Base-by-base conservation (phyloP, 75 land plant species). In the Pinus taeda region DNA sequence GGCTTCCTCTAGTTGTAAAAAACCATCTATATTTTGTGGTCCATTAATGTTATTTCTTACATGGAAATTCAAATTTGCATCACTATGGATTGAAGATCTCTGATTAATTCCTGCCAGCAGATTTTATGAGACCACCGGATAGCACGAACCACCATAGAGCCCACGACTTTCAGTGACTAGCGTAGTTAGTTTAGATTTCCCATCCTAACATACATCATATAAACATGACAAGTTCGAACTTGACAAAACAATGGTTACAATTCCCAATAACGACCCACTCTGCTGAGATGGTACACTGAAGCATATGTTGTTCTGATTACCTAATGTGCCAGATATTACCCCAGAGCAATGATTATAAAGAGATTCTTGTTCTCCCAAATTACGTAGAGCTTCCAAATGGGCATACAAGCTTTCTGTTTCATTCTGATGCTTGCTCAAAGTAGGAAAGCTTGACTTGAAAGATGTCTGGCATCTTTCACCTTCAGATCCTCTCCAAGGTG, bases 151-250 rank as follows among this genome's bases (percentile, higher is more conserved):
- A 73, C 74, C 74, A 15, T 73, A 73, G 30, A 73, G 74, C 33
- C 74, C 74, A 20, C 74, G 74, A 56, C 74, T 73, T 73, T 59
- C 74, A 57, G 74, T 73, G 45, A 73, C 74, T 57, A 73, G 26
- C 11, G 58, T 57, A 13, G 58, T 57, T 26, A 73, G 7, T 55
- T 73, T 73, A 14, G 74, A 49, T 56, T 73, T 73, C 29, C 29
- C 74, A 14, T 73, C 58, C 55, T 73, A 59, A 24, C 58, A 53
- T 29, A 73, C 45, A 73, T 73, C 58, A 73, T 42, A 55, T 73
- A 57, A 56, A 73, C 37, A 57, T n/a, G 74, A 57, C 74, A 73
- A 73, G 6, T 14, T 55, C 26, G 74, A 73, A 18, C 58, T 57
- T 6, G 33, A 4, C 30, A 73, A 73, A 57, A 73, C 9, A 26